Percentiles rank a stretch among this genome's conserved stretches.
These are phyloP conservation scores for Letharia columbiana DNA, from an alignment of 495 filamentous ascomycete species.

Conservation along the genomic window DNA sequence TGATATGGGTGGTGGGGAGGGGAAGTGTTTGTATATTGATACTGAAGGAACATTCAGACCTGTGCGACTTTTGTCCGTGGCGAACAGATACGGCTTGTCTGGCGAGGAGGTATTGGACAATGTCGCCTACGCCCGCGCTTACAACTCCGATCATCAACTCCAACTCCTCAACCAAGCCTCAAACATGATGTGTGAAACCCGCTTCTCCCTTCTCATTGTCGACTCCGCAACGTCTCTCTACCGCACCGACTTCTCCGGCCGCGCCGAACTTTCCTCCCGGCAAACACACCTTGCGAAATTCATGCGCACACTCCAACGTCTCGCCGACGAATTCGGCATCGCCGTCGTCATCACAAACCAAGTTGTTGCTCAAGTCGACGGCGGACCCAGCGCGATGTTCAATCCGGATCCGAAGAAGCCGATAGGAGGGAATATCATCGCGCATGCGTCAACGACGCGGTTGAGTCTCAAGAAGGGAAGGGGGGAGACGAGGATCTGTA, in stretches of 20 bases:
- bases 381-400: slow-evolving; percentile 92
- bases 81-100: slow-evolving; percentile 84
- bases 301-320: slow-evolving; percentile 83
- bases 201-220: slow-evolving; percentile 90
- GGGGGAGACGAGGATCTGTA: slow-evolving; percentile 91
- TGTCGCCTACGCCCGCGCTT: slow-evolving; percentile 92
- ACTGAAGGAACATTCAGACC: slow-evolving; percentile 96
- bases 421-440: slow-evolving; percentile 97
- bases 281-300: slow-evolving; percentile 96
- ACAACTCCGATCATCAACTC: slow-evolving; percentile 96
- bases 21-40: slow-evolving; percentile 98
- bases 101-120: slow-evolving; percentile 98
- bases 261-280: slow-evolving; percentile 81
- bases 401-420: slow-evolving; percentile 99
- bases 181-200: slow-evolving; percentile 97
- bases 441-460: slow-evolving; percentile 85
- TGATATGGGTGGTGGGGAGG: slow-evolving; percentile 97
- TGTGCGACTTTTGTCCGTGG: slow-evolving; percentile 81
- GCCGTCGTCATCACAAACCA: slow-evolving; percentile 98
- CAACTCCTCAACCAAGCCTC: slow-evolving; percentile 91
- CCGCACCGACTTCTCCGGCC: slow-evolving; percentile 88
- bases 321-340: slow-evolving; percentile 97
- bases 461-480: slow-evolving; percentile 91
- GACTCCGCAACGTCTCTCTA: slow-evolving; percentile 93
- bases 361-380: slow-evolving; percentile 95